These are phyloP conservation scores for Elaeis oleifera DNA, from an alignment of 202 grass and related monocot genomes.

Conservation along the genomic window DNA sequence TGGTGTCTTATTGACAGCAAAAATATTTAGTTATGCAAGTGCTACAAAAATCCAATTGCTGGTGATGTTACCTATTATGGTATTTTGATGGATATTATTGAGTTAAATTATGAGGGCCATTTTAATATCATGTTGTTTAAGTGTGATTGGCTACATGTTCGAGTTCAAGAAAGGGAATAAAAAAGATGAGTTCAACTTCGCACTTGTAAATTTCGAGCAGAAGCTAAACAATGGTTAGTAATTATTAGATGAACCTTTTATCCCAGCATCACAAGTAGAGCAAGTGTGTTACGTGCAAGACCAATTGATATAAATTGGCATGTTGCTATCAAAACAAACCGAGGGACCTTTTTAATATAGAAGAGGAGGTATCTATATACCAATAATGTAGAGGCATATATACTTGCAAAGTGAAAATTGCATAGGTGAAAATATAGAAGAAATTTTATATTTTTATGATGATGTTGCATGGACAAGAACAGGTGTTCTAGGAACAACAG, in stretches of 20 bases:
- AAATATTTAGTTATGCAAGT: too few relatives aligned
- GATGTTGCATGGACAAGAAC: neutral
- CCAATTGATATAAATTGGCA: slow-evolving; percentile 2
- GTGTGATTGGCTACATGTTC: slow-evolving; percentile 17
- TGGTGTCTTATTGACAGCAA: too few relatives aligned
- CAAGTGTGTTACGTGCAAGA: slow-evolving; percentile 25
- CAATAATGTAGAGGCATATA: neutral
- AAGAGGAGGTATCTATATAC: neutral
- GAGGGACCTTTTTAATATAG: slow-evolving; percentile 21
- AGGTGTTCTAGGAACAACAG: slow-evolving; percentile 9
- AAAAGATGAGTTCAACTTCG: slow-evolving; percentile 25
- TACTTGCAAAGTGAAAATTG: neutral
- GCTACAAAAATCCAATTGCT: too few relatives aligned
- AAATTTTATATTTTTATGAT: neutral
- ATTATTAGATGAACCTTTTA: slow-evolving; percentile 17
- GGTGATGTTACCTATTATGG: neutral
- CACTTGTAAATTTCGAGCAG: slow-evolving; percentile 21
- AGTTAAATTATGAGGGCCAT: slow-evolving; percentile 15
- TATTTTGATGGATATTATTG: too few relatives aligned
- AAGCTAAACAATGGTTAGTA: slow-evolving; percentile 9
- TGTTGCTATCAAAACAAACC: slow-evolving; percentile 10
- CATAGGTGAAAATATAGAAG: neutral
- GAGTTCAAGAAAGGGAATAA: neutral
- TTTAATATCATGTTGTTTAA: slow-evolving; percentile 16
- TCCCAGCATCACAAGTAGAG: slow-evolving; percentile 19